Evolutionary conservation across 2,329 filamentous ascomycete species (phyloP).

Genomic region (Lasiodiplodia theobromae): DNA sequence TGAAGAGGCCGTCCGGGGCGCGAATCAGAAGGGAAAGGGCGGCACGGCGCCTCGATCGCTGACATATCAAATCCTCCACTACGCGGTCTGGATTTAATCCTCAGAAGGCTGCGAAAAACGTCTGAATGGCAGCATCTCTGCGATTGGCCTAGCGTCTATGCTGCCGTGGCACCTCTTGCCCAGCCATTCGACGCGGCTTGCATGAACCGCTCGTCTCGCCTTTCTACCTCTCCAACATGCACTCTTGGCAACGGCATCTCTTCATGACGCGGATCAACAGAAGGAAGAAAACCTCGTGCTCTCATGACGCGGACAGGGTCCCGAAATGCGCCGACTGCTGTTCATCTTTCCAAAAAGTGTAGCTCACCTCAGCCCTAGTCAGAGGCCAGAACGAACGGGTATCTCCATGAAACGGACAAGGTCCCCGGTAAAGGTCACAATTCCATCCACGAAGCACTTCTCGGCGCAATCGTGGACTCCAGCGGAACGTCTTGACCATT

Average conservation of each 20-base stretch:
- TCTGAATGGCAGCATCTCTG: background rate
- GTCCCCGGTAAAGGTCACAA: background rate
- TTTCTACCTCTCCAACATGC: background rate
- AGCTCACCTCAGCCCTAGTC: constrained; percentile 23
- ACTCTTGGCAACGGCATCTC: constrained; percentile 7
- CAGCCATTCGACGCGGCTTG: background rate
- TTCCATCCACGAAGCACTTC: background rate
- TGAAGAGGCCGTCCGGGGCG: background rate
- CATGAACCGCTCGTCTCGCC: constrained; percentile 16
- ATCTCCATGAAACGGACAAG: constrained; percentile 11
- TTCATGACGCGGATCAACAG: background rate
- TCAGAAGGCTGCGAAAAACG: constrained; percentile 1
- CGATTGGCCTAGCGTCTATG: constrained; percentile 3
- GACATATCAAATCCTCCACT: constrained; percentile 11
- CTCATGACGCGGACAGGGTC: constrained; percentile 14
- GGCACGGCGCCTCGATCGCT: constrained; percentile 3
- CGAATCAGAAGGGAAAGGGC: background rate
- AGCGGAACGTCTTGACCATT: background rate
- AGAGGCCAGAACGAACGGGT: background rate
- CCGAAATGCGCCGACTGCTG: background rate
- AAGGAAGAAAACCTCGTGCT: background rate
- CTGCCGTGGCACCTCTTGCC: constrained; percentile 25
- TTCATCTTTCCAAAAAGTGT: constrained; percentile 2
- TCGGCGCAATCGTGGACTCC: background rate
- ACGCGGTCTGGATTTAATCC: constrained; percentile 1